Percentiles rank a stretch among this genome's conserved stretches.
These are phyloP conservation scores for Linnemannia exigua DNA, from an alignment of 192 early-diverging fungal genomes.

Conservation along the genomic window DNA sequence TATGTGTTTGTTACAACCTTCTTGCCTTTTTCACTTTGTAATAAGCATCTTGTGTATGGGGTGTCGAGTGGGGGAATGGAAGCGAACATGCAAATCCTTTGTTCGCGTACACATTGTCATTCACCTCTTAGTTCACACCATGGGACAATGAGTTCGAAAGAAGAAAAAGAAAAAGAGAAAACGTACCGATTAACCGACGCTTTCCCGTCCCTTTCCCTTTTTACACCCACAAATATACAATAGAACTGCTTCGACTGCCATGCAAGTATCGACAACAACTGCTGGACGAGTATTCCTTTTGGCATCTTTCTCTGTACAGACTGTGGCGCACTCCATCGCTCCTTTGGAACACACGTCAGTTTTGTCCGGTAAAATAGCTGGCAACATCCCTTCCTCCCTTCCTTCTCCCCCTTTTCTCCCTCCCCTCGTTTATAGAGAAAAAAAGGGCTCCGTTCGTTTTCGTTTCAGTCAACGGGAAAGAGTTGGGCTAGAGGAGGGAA, in stretches of 20 bases:
- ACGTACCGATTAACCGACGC: no score
- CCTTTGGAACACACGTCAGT: constrained; percentile 55
- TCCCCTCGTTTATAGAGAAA: not conserved
- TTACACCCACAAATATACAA: not conserved
- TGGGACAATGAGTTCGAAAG: no score
- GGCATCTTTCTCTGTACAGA: constrained; percentile 57
- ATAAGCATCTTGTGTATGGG: no score
- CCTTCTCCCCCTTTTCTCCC: not conserved
- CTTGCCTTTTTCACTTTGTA: no score
- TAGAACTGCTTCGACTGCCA: constrained; percentile 59
- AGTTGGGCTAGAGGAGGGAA: not conserved
- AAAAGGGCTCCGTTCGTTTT: not conserved
- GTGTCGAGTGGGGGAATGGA: no score
- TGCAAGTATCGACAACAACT: constrained; percentile 58
- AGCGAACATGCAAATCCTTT: no score
- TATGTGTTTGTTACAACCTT: no score
- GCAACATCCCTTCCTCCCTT: not conserved
- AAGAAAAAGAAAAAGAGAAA: no score
- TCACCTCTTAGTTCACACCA: no score
- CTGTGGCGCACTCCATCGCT: constrained; percentile 49
- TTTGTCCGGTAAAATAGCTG: constrained; percentile 40
- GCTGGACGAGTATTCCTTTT: constrained; percentile 54
- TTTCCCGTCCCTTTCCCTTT: no score
- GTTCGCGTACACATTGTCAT: no score
- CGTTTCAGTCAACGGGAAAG: not conserved